phyloP scores from a whole-genome alignment of 2,329 filamentous ascomycete species.

The Calonectria pauciramosa region DNA sequence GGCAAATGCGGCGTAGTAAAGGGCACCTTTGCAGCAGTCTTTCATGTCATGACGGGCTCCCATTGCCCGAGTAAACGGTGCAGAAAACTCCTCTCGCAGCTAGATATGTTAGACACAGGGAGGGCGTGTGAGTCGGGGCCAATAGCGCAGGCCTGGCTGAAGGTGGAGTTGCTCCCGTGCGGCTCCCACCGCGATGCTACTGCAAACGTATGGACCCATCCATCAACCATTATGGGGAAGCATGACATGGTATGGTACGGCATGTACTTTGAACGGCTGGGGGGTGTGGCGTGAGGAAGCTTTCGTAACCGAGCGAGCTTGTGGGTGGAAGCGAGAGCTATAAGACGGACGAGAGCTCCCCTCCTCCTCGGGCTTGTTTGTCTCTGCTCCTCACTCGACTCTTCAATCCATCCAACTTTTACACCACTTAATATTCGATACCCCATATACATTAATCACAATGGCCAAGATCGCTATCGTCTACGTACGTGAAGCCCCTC shows the following conservation, averaged over 20 bases:
- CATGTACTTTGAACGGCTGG: background rate
- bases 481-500: slow-evolving; percentile 71
- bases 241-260: background rate
- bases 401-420: slow-evolving; percentile 22
- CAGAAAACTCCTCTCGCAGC: background rate
- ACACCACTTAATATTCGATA: slow-evolving; percentile 8
- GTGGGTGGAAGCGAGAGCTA: slow-evolving; percentile 2
- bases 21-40: background rate
- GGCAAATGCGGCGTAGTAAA: background rate
- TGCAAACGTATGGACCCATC: slow-evolving; percentile 23
- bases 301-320: slow-evolving; percentile 1
- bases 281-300: background rate
- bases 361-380: background rate
- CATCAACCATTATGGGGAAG: background rate
- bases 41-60: background rate
- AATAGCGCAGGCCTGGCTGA: background rate
- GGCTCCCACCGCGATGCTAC: slow-evolving; percentile 22
- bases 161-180: slow-evolving; percentile 11
- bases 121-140: slow-evolving; percentile 11
- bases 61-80: background rate
- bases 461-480: slow-evolving; percentile 96
- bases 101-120: background rate
- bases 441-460: slow-evolving; percentile 49
- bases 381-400: slow-evolving; percentile 7
- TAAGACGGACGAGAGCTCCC: slow-evolving; percentile 26